A percentile compares a stretch with the other conserved stretches of the same genome.
Conservation (phyloP, 2,329 filamentous ascomycete genomes). For the Ophiostoma fasciatum region DNA sequence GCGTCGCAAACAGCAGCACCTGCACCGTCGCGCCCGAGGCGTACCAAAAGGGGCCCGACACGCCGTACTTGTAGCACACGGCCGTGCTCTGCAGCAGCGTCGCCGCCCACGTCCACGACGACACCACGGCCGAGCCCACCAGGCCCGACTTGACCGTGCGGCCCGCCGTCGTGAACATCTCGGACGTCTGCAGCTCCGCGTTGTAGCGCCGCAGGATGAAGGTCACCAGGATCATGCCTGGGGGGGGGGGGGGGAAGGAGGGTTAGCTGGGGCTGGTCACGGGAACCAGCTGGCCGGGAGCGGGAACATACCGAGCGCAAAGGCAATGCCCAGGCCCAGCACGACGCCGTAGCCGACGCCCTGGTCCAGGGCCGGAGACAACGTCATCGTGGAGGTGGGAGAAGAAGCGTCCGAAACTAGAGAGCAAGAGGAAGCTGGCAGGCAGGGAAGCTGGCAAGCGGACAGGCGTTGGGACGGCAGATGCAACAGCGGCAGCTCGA, state of each 20-base stretch:
- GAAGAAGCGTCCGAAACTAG: background rate
- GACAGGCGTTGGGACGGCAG: no score
- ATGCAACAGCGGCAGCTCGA: no score
- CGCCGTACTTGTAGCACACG: constrained; percentile 70
- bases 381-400: constrained; percentile 12
- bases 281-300: no score
- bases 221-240: constrained; percentile 24
- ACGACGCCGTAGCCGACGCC: constrained; percentile 67
- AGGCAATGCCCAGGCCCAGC: constrained; percentile 56
- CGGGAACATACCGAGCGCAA: constrained; percentile 42
- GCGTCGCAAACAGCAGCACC: constrained; percentile 76
- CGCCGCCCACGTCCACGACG: constrained; percentile 86
- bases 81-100: constrained; percentile 65
- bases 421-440: no score
- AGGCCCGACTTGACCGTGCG: constrained; percentile 80
- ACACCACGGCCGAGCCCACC: constrained; percentile 80
- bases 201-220: constrained; percentile 26
- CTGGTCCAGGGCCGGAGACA: constrained; percentile 31
- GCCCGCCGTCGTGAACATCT: constrained; percentile 85
- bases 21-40: constrained; percentile 65
- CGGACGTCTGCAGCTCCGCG: constrained; percentile 67
- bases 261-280: background rate
- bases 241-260: no score
- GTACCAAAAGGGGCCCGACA: constrained; percentile 47
- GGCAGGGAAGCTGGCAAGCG: no score